phyloP scores from a whole-genome alignment of 257 asterid genomes.

The Lycium ferocissimum region DNA sequence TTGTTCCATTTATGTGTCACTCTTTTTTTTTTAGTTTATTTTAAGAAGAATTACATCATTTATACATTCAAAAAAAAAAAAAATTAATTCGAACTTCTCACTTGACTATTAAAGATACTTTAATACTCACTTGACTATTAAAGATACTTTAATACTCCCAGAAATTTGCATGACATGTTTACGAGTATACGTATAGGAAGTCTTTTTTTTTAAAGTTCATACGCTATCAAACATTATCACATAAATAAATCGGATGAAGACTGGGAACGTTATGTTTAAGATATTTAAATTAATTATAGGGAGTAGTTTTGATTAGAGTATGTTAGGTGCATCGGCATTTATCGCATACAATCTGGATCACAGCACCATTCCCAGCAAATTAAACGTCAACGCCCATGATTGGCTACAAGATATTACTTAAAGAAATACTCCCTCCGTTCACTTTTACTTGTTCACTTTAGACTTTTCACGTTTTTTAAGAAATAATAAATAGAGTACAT shows the following conservation, averaged over 20 bases:
- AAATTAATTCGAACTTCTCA: too few species aligned
- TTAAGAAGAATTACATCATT: too few species aligned
- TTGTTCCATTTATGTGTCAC: too few species aligned
- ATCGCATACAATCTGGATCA: background rate
- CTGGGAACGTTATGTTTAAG: background rate
- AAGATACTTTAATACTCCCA: too few species aligned
- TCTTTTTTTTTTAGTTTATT: too few species aligned
- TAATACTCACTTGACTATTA: too few species aligned
- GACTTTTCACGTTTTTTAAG: too few species aligned
- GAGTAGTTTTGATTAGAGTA: background rate
- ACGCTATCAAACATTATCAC: background rate
- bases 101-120: too few species aligned
- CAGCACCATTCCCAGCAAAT: background rate
- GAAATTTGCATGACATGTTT: background rate
- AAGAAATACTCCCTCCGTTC: background rate
- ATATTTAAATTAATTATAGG: background rate
- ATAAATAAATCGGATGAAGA: background rate
- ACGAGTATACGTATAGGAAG: background rate
- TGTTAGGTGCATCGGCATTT: background rate
- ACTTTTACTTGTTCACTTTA: too few species aligned
- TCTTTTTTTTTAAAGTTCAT: background rate
- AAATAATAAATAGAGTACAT: too few species aligned
- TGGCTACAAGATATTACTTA: background rate
- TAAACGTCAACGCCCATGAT: background rate
- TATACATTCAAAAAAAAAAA: background rate